Evolutionary conservation across 495 filamentous ascomycete species (phyloP).

Genomic region (Astrothelium subdiscretum): DNA sequence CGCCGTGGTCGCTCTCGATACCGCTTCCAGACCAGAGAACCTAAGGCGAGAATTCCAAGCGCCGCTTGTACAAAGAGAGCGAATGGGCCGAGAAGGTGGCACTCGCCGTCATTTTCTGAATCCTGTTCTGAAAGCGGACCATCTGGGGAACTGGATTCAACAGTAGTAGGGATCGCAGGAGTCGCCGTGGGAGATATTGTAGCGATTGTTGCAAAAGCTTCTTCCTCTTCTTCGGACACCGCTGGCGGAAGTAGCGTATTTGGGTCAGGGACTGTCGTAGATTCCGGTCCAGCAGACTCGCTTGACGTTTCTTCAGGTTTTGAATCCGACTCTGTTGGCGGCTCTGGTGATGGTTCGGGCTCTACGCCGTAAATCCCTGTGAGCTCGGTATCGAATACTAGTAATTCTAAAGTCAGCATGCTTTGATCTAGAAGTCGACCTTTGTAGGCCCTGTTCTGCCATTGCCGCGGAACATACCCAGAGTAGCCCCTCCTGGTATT

Average conservation of each 20-base stretch:
- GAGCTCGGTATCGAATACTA: slow-evolving; percentile 88
- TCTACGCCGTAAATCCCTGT: slow-evolving; percentile 74
- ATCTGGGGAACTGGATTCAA: background rate
- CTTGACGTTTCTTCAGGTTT: slow-evolving; percentile 3
- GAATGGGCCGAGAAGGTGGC: slow-evolving; percentile 71
- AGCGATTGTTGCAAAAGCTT: slow-evolving; percentile 1
- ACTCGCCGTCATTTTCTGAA: slow-evolving; percentile 51
- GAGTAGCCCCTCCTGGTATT: slow-evolving; percentile 65
- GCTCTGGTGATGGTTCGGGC: slow-evolving; percentile 22
- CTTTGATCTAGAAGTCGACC: background rate
- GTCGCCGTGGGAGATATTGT: background rate
- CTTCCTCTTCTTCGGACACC: background rate
- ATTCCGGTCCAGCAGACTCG: slow-evolving; percentile 1
- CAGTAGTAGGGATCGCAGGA: background rate
- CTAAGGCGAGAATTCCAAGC: slow-evolving; percentile 70
- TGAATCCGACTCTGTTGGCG: background rate
- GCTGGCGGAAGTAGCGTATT: slow-evolving; percentile 1
- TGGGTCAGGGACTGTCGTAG: slow-evolving; percentile 12
- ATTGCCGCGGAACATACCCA: slow-evolving; percentile 37
- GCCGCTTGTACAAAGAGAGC: slow-evolving; percentile 81
- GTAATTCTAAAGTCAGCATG: slow-evolving; percentile 17
- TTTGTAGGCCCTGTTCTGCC: background rate
- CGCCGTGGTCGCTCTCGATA: slow-evolving; percentile 85
- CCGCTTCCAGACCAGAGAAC: slow-evolving; percentile 83
- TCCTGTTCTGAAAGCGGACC: background rate